Evolutionary conservation across 1,284 basidiomycete genomes (phyloP), one percentile per base, ranked within the genome.

Genomic region (Mycena citricolor): DNA sequence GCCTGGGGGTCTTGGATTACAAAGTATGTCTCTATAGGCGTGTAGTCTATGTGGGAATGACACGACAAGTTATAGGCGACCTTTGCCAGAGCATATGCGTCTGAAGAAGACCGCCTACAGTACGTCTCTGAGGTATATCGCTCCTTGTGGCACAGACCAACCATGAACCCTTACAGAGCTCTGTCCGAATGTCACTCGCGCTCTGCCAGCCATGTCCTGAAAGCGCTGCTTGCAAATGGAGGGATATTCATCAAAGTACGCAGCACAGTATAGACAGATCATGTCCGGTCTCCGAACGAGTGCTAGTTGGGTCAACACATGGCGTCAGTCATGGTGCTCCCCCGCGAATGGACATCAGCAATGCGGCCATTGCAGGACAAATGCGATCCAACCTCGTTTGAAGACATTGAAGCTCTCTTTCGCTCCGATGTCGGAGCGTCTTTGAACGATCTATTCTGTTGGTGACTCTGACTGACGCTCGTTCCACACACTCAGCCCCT

Each of bases 221-320:
- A 77, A 48, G 89, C 91, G 7, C 70, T 97, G 19, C 74, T 93
- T 47, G 83, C 81, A 8, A 97, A 98, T 60, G 95, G 95, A 66
- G 86, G 85, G 81, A 39, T 44, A 28, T 97, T 93, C 63, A 94
- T 97, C 63, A 97, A 97, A 42, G 49, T 51, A n/a, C 20, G 49
- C 16, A 3, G 17, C 10, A 3, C n/a, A 0, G 7, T 16, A 29
- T 24, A 2, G 7, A 0, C 8, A 23, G 26, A 2, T 14, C 16
- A 37, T 8, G 10, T 13, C n/a, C 12, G 13, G 13, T 10, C 13
- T 34, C 12, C 25, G 10, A 40, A 39, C 20, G 5, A 31, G 22
- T 25, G 11, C 7, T 12, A 51, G 62, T 66, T 94, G 49, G 94
- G 92, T 2, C 92, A 97, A 62, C 93, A 97, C 64, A 81, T 99